phyloP scores from a whole-genome alignment of 2,329 filamentous ascomycete genomes.

The Aspergillus sp. region DNA sequence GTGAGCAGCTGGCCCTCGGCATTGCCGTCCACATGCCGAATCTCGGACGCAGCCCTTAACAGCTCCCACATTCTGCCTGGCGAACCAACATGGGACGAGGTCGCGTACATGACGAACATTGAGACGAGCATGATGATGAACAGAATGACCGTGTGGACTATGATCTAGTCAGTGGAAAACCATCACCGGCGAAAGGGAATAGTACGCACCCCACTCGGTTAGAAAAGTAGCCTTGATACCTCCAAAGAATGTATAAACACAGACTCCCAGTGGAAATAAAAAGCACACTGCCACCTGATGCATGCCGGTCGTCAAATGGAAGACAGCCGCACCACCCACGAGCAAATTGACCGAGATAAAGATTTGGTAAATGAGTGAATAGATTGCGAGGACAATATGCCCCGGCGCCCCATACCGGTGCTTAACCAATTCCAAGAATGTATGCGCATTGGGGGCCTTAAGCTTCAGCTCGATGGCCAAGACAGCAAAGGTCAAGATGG shows the following conservation, averaged over 20 bases:
- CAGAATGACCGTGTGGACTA: conserved; percentile 3
- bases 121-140: conserved; percentile 9
- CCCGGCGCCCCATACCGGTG: conserved; percentile 2
- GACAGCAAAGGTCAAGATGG: conserved; percentile 3
- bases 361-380: not conserved
- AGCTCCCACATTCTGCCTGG: conserved; percentile 31
- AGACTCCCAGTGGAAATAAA: conserved; percentile 2
- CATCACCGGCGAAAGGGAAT: too few relatives aligned
- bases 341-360: conserved; percentile 7
- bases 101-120: conserved; percentile 5
- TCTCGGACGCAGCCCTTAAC: conserved; percentile 25
- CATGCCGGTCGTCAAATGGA: not conserved
- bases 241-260: conserved; percentile 8
- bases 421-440: conserved; percentile 7
- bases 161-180: not conserved
- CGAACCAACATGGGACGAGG: conserved; percentile 20
- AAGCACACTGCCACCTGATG: not conserved
- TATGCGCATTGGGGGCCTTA: conserved; percentile 7
- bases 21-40: conserved; percentile 29
- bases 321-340: conserved; percentile 3
- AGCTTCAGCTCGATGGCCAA: conserved; percentile 10
- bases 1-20: conserved; percentile 30
- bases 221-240: conserved; percentile 13
- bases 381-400: not conserved
- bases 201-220: conserved; percentile 3